These are phyloP conservation scores for Guyanaporus albipodus DNA, from an alignment of 768 basidiomycete genomes.

Conservation along the genomic window DNA sequence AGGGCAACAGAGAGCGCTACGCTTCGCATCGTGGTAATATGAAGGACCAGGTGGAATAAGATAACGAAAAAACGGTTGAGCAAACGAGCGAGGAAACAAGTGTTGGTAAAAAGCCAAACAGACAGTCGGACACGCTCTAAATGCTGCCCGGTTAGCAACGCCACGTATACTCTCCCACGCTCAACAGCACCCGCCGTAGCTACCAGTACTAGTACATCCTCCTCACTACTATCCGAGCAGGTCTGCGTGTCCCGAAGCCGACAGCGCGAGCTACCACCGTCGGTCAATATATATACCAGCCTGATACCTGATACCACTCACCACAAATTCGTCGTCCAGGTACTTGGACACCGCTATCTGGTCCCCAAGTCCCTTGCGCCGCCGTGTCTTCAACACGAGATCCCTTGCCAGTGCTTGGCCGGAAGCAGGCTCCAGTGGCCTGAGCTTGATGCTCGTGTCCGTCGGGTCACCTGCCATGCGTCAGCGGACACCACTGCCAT, in stretches of 20 bases:
- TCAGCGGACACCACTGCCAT: neutral
- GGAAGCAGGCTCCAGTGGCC: constrained; percentile 95
- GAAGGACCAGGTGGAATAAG: constrained; percentile 56
- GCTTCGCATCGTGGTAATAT: constrained; percentile 74
- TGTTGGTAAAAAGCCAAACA: constrained; percentile 21
- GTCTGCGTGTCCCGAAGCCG: constrained; percentile 95
- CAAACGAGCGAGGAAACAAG: constrained; percentile 36
- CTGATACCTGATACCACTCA: constrained; percentile 37
- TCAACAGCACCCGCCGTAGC: neutral
- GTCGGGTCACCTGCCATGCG: constrained; percentile 80
- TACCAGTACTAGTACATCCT: too few relatives aligned
- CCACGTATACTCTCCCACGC: constrained; percentile 48
- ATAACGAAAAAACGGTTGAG: constrained; percentile 25
- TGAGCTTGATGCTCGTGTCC: constrained; percentile 93
- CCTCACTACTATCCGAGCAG: constrained; percentile 60
- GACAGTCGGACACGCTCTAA: constrained; percentile 28
- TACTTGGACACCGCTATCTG: constrained; percentile 98
- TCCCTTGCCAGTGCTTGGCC: constrained; percentile 94
- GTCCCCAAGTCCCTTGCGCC: constrained; percentile 95
- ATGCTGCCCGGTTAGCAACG: constrained; percentile 33
- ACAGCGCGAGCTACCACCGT: constrained; percentile 72
- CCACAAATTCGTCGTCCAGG: constrained; percentile 94
- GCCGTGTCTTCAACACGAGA: constrained; percentile 91
- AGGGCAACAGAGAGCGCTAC: constrained; percentile 75
- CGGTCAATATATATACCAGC: constrained; percentile 6